phyloP scores from a whole-genome alignment of 2,329 filamentous ascomycete species.

The Cordyceps cicadae region DNA sequence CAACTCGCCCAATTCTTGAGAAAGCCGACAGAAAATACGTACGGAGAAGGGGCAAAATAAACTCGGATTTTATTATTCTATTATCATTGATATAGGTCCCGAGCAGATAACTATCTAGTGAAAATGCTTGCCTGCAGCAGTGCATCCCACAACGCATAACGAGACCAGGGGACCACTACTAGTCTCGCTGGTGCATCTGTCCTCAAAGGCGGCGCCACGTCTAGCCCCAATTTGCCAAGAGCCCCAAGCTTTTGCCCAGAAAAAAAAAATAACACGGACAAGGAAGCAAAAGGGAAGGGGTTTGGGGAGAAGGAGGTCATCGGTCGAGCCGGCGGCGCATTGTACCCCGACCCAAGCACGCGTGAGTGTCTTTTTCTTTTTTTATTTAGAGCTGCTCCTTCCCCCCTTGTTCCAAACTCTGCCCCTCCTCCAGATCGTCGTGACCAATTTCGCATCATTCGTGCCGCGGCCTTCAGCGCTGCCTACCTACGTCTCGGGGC shows the following conservation, averaged over 20 bases:
- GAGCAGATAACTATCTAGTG: no score
- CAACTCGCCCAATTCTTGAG: neutral
- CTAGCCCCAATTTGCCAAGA: slow-evolving; percentile 11
- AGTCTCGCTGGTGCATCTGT: neutral
- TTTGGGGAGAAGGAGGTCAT: neutral
- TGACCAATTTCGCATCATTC: no score
- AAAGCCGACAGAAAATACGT: neutral
- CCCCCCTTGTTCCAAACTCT: neutral
- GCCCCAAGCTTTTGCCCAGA: slow-evolving; percentile 7
- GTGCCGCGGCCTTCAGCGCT: neutral
- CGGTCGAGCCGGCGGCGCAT: neutral
- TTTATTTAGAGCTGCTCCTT: neutral
- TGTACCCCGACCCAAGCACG: neutral
- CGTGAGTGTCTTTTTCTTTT: neutral
- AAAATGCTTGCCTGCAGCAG: neutral
- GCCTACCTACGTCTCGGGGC: neutral
- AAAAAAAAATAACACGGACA: neutral
- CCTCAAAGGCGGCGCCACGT: slow-evolving; percentile 5
- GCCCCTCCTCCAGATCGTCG: neutral
- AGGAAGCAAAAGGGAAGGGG: neutral
- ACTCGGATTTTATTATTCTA: neutral
- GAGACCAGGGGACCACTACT: neutral
- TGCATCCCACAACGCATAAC: neutral
- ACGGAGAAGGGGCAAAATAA: neutral
- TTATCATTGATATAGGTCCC: neutral